Conservation (phyloP, 31 red algal genomes). For the Asparagopsis taxiformis region DNA sequence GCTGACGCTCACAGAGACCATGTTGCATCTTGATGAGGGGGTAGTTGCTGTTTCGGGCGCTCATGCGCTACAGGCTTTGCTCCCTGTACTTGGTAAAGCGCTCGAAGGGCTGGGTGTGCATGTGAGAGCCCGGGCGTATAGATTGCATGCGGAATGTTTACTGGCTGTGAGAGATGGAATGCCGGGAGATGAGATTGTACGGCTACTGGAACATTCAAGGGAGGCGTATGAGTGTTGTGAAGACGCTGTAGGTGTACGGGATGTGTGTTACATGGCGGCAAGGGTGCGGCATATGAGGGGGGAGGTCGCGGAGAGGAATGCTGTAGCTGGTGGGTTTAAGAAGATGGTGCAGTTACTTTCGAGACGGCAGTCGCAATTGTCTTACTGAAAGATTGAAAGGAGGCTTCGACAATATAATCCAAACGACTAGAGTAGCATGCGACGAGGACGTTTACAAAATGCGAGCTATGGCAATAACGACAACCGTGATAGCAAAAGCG, state of each 20-base stretch:
- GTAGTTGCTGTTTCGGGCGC: neutral
- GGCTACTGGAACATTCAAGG: constrained; percentile 7
- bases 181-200: constrained; percentile 18
- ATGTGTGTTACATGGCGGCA: constrained; percentile 28
- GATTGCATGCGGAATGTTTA: constrained; percentile 37
- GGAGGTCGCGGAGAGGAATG: constrained; percentile 15
- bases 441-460: no score
- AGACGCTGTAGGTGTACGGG: constrained; percentile 26
- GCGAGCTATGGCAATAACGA: no score
- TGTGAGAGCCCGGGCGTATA: constrained; percentile 16
- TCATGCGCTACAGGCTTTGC: neutral
- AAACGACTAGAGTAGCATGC: no score
- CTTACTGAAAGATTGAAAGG: no score
- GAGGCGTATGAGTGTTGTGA: neutral
- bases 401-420: no score
- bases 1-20: constrained; percentile 20
- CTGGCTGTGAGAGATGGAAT: neutral
- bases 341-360: no score
- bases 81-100: constrained; percentile 8
- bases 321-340: neutral
- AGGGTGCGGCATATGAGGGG: constrained; percentile 21
- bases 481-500: no score
- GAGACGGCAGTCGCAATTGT: no score
- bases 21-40: constrained; percentile 20
- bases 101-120: constrained; percentile 23